Conservation (phyloP, 805 yeast genomes). For the Spencermartinsiella europaea region DNA sequence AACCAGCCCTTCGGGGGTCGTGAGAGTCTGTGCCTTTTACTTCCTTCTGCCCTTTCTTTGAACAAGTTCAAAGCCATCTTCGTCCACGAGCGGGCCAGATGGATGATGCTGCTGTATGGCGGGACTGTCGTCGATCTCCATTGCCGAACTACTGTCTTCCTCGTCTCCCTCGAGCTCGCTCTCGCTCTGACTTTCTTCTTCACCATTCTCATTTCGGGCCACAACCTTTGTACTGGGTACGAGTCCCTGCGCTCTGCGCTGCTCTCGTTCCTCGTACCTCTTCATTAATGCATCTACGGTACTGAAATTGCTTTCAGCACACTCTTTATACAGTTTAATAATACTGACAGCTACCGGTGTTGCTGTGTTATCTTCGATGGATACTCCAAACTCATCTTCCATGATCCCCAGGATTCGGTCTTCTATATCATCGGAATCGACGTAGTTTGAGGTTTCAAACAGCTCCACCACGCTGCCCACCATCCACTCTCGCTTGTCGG, state of each 20-base stretch:
- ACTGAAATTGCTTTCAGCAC: conserved; percentile 46
- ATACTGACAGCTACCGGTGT: conserved; percentile 64
- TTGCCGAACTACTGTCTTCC: conserved; percentile 36
- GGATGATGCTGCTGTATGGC: conserved; percentile 19
- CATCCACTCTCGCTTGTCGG: conserved; percentile 93
- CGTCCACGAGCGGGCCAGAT: conserved; percentile 72
- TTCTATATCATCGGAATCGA: conserved; percentile 77
- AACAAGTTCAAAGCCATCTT: conserved; percentile 91
- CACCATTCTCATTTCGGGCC: conserved; percentile 51
- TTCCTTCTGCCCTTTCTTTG: conserved; percentile 32
- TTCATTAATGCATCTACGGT: conserved; percentile 55
- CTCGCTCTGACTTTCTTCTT: conserved; percentile 38
- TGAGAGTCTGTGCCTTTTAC: too few relatives aligned
- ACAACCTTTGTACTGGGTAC: conserved; percentile 29
- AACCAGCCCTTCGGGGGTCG: too few relatives aligned
- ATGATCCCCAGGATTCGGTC: conserved; percentile 81
- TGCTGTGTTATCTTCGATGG: conserved; percentile 86
- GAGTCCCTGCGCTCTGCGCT: conserved; percentile 30
- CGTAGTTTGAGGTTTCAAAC: conserved; percentile 55
- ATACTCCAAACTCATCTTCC: conserved; percentile 91
- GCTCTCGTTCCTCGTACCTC: conserved; percentile 53
- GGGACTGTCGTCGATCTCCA: conserved; percentile 4
- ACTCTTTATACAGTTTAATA: conserved; percentile 60
- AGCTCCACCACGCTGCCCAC: conserved; percentile 75
- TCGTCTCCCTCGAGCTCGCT: conserved; percentile 34